Evolutionary conservation across 2,329 filamentous ascomycete genomes (phyloP).

Genomic region (Dryadomyces sulphureus): DNA sequence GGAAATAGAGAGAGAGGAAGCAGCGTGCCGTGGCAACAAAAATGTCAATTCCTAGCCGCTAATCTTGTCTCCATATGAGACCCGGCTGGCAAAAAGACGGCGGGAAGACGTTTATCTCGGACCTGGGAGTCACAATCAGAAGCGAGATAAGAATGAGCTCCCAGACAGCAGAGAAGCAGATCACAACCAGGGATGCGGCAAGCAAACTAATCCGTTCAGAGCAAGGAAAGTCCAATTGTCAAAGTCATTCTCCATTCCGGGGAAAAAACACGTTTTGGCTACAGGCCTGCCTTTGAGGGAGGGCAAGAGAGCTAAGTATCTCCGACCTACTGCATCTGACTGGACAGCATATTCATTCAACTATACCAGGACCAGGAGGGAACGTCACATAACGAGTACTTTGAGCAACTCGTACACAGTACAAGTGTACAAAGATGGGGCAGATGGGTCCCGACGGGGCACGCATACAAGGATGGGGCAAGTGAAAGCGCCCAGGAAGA

Average conservation of each 20-base stretch:
- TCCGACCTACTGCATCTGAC: not conserved
- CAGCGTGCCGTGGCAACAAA: not conserved
- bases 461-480: not conserved
- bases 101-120: not conserved
- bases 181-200: not conserved
- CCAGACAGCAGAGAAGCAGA: not conserved
- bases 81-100: not conserved
- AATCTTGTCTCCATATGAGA: not conserved
- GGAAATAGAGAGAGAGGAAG: too few relatives aligned
- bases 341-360: not conserved
- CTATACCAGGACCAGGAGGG: not conserved
- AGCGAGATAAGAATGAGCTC: not conserved
- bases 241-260: not conserved
- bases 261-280: not conserved
- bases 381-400: not conserved
- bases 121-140: not conserved
- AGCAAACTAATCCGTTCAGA: not conserved
- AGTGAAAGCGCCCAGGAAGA: not conserved
- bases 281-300: not conserved
- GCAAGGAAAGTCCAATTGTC: not conserved
- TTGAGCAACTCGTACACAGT: too few relatives aligned
- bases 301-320: not conserved
- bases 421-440: not conserved
- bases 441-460: not conserved
- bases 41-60: not conserved